phyloP scores from a whole-genome alignment of 163 green algal species.

The Smithsoniella earleae region DNA sequence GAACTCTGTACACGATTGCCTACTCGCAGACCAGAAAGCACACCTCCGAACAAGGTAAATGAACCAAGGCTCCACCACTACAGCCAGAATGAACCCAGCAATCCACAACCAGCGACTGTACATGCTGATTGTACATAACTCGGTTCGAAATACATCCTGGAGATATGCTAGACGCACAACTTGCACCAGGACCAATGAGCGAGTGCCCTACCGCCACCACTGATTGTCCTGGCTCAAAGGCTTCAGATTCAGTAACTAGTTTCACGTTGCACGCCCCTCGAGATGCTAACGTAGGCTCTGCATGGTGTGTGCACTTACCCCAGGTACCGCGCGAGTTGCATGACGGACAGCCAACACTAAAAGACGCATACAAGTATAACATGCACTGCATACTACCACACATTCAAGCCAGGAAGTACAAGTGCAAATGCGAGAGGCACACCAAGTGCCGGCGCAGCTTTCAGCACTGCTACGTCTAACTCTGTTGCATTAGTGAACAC shows the following conservation, averaged over 20 bases:
- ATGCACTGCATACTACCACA: too few relatives aligned
- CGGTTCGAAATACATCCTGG: background rate
- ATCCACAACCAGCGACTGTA: slow-evolving; percentile 13
- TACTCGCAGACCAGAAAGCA: too few relatives aligned
- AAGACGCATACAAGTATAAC: too few relatives aligned
- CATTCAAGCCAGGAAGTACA: too few relatives aligned
- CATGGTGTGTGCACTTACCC: too few relatives aligned
- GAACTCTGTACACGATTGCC: too few relatives aligned
- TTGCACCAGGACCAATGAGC: background rate
- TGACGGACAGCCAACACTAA: too few relatives aligned
- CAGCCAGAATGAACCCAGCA: slow-evolving; percentile 10
- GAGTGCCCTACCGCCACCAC: slow-evolving; percentile 9
- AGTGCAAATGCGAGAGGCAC: too few relatives aligned
- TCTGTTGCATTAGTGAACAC: background rate
- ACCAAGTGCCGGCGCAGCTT: background rate
- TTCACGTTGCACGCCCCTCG: background rate
- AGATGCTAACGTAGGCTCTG: too few relatives aligned
- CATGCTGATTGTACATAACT: background rate
- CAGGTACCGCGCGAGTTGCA: too few relatives aligned
- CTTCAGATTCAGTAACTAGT: background rate
- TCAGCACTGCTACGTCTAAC: background rate
- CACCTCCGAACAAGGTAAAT: too few relatives aligned
- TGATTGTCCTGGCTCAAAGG: background rate
- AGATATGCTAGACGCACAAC: background rate
- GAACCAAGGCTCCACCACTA: slow-evolving; percentile 8